Conservation (phyloP, 495 filamentous ascomycete species). For the Hypoxylon lienhwacheense region DNA sequence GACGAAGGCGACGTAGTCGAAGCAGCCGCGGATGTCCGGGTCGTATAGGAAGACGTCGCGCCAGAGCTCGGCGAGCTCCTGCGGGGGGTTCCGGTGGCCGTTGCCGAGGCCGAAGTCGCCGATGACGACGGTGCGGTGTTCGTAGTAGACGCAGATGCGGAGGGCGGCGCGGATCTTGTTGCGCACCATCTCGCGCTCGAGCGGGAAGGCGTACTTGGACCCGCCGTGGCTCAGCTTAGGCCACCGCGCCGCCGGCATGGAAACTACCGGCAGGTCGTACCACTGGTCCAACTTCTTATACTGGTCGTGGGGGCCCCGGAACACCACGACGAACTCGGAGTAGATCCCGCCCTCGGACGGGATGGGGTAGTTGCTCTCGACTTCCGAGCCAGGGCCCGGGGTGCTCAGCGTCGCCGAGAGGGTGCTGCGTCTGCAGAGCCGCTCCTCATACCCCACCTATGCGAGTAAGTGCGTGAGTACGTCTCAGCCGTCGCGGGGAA, state of each 20-base stretch:
- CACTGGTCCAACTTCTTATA: conserved; percentile 53
- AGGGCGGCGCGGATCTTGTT: conserved; percentile 72
- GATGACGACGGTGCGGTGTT: conserved; percentile 62
- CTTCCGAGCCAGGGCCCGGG: conserved; percentile 47
- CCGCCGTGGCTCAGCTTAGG: conserved; percentile 68
- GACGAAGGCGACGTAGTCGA: conserved; percentile 70
- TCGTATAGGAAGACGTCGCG: conserved; percentile 65
- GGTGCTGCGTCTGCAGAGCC: conserved; percentile 69
- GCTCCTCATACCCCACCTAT: conserved; percentile 69
- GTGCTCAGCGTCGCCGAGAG: conserved; percentile 65
- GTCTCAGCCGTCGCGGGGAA: neutral
- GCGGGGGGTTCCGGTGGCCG: conserved; percentile 67
- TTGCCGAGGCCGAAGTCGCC: conserved; percentile 73
- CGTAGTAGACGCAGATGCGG: conserved; percentile 63
- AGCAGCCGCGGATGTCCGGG: conserved; percentile 66
- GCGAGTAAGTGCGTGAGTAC: conserved; percentile 4
- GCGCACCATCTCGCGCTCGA: conserved; percentile 68
- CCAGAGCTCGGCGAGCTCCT: conserved; percentile 70
- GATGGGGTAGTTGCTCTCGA: conserved; percentile 65
- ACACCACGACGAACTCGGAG: conserved; percentile 61
- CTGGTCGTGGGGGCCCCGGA: conserved; percentile 50
- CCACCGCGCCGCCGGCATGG: conserved; percentile 67
- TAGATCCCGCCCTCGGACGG: conserved; percentile 66
- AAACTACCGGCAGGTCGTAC: conserved; percentile 65
- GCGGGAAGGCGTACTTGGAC: conserved; percentile 66